Conservation (phyloP, 805 yeast genomes). For the Kuraishia piskuri region DNA sequence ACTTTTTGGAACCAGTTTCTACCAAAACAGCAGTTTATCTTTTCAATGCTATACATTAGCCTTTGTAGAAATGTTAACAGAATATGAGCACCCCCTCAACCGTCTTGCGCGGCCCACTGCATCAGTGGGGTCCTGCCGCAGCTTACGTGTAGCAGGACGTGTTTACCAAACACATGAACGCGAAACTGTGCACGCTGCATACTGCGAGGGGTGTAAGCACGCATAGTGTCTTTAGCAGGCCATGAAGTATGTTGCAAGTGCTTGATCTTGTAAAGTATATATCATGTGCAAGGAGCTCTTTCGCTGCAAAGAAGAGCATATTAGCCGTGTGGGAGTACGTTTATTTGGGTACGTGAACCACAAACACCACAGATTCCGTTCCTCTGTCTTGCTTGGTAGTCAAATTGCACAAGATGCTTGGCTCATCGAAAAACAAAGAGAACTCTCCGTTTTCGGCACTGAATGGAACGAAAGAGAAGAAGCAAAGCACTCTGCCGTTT, state of each 20-base stretch:
- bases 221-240: not conserved
- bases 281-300: not conserved
- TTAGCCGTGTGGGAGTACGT: no score
- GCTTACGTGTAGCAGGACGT: not conserved
- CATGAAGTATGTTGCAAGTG: not conserved
- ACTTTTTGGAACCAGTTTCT: no score
- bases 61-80: no score
- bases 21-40: no score
- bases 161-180: not conserved
- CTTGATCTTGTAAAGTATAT: no score
- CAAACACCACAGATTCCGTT: no score
- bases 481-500: not conserved
- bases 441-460: not conserved
- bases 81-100: no score
- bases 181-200: not conserved
- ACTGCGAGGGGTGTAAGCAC: not conserved
- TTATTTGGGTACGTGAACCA: no score
- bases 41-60: no score
- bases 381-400: no score
- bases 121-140: not conserved
- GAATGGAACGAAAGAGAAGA: not conserved
- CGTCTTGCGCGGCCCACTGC: not conserved
- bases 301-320: no score
- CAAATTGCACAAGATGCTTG: not conserved
- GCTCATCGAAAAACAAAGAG: not conserved